A percentile compares a stretch with the other conserved stretches of the same genome.
These are phyloP conservation scores for Bothriochloa decipiens DNA, from an alignment of 176 grass and related monocot species.

Conservation along the genomic window DNA sequence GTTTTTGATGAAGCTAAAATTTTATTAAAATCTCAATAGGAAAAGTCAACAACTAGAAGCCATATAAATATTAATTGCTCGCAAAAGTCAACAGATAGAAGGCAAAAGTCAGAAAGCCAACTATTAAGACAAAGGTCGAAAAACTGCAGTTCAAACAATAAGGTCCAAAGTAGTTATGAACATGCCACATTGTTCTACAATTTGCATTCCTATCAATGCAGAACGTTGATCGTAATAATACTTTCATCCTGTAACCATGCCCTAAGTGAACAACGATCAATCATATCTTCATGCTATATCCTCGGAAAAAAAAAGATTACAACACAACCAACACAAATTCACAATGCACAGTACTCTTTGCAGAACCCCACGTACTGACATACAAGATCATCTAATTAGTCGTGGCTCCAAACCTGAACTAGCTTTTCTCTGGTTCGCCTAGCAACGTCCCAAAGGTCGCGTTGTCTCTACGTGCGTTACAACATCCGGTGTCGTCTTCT, in stretches of 20 bases:
- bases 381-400: not conserved
- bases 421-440: not conserved
- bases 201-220: not conserved
- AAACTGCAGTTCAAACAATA: not conserved
- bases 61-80: not conserved
- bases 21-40: not conserved
- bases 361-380: not conserved
- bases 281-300: not conserved
- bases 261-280: not conserved
- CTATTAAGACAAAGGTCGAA: not conserved
- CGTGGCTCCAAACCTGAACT: not conserved
- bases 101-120: not conserved
- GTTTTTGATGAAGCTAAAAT: not conserved
- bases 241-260: not conserved
- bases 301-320: not conserved
- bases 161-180: not conserved
- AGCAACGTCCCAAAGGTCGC: not conserved
- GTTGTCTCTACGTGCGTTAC: not conserved
- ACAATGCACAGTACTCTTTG: too few species aligned
- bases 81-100: not conserved
- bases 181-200: not conserved
- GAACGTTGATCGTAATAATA: not conserved
- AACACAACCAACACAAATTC: not conserved
- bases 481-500: not conserved
- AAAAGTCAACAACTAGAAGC: not conserved